Evolutionary conservation across 169 alveolate genomes (phyloP).

Genomic region (Plasmodium malariae): DNA sequence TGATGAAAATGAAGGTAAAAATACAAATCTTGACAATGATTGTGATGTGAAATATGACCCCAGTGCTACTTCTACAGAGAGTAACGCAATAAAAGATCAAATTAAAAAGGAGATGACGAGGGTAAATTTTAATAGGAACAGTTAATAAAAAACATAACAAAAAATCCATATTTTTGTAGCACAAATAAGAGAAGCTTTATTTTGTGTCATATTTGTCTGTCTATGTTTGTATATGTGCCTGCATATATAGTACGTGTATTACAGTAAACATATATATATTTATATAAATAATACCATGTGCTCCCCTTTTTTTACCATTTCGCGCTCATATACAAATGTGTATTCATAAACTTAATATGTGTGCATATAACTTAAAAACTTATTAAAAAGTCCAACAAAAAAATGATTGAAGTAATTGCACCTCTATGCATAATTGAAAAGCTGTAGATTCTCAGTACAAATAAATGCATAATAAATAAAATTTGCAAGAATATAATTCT

Average conservation of each 20-base stretch:
- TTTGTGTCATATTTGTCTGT: not conserved
- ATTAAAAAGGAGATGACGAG: slow-evolving; percentile 62
- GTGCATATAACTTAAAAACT: no score
- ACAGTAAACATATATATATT: not conserved
- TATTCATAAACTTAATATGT: no score
- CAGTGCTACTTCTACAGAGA: not conserved
- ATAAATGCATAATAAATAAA: no score
- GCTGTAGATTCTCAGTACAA: no score
- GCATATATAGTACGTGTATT: no score
- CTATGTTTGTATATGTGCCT: no score
- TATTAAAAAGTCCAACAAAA: no score
- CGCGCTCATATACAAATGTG: no score
- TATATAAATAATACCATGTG: not conserved
- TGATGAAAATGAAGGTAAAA: slow-evolving; percentile 32
- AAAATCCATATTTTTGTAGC: not conserved
- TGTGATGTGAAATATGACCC: not conserved
- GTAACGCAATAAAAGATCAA: slow-evolving; percentile 32
- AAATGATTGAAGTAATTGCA: no score
- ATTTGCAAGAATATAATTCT: no score
- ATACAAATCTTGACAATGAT: not conserved
- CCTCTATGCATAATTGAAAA: no score
- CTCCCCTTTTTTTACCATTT: no score
- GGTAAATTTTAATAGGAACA: slow-evolving; percentile 36
- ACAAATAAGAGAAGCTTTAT: not conserved
- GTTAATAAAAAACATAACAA: slow-evolving; percentile 1